Evolutionary conservation across 225 moss, liverwort and hornwort genomes (phyloP).

Genomic region (Anthoceros angustus): DNA sequence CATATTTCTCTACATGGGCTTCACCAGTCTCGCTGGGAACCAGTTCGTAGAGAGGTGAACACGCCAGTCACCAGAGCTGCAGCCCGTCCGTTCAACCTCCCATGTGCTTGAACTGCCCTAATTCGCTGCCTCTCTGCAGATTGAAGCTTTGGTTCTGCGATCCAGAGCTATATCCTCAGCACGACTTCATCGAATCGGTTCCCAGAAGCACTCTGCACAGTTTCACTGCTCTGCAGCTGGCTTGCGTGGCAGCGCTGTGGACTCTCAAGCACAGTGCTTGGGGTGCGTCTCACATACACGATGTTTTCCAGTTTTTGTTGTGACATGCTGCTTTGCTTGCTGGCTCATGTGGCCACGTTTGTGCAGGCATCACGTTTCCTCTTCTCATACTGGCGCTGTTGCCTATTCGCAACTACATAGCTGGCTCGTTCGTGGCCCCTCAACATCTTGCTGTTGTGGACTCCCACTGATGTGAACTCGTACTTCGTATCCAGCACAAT

Average conservation of each 20-base stretch:
- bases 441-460: slow-evolving; percentile 41
- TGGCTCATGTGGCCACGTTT: neutral
- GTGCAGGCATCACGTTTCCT: slow-evolving; percentile 56
- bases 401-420: slow-evolving; percentile 37
- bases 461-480: slow-evolving; percentile 16
- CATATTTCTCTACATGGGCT: slow-evolving; percentile 52
- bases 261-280: slow-evolving; percentile 51
- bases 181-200: slow-evolving; percentile 14
- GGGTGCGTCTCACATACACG: slow-evolving; percentile 18
- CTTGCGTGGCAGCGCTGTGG: slow-evolving; percentile 52
- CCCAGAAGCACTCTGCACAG: slow-evolving; percentile 33
- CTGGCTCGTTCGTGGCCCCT: slow-evolving; percentile 26
- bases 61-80: neutral
- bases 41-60: slow-evolving; percentile 55
- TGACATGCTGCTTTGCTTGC: neutral
- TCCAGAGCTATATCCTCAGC: slow-evolving; percentile 24
- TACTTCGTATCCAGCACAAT: too few species aligned
- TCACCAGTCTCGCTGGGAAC: slow-evolving; percentile 50
- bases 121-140: slow-evolving; percentile 16
- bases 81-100: neutral
- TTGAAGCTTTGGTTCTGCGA: slow-evolving; percentile 60
- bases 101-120: neutral
- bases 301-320: neutral
- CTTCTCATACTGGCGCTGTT: slow-evolving; percentile 45
- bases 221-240: slow-evolving; percentile 50